Conservation (phyloP, 805 yeast genomes). For the Metschnikowia continentalis region DNA sequence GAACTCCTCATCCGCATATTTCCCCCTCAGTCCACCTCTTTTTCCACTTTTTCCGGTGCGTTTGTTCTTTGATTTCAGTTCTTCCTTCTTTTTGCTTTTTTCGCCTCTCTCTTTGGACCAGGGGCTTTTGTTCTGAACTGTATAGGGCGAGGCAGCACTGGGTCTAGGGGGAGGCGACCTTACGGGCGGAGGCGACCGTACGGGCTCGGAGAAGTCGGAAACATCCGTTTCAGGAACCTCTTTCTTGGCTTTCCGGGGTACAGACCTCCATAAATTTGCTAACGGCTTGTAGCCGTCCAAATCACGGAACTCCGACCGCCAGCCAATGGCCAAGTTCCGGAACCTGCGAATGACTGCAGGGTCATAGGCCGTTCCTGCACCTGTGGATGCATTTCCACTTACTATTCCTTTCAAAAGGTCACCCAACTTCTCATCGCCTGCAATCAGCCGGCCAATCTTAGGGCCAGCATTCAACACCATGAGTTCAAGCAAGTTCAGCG, state of each 20-base stretch:
- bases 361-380: slow-evolving; percentile 34
- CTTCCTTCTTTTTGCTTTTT: too few species aligned
- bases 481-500: slow-evolving; percentile 45
- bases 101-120: too few species aligned
- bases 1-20: slow-evolving; percentile 47
- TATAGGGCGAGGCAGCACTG: slow-evolving; percentile 20
- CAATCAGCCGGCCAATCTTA: slow-evolving; percentile 41
- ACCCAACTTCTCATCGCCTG: slow-evolving; percentile 63
- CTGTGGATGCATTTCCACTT: slow-evolving; percentile 33
- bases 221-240: not conserved
- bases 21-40: slow-evolving; percentile 2
- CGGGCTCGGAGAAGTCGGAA: not conserved
- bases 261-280: slow-evolving; percentile 40
- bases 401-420: slow-evolving; percentile 58
- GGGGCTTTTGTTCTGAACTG: slow-evolving; percentile 1
- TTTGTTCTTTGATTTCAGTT: too few species aligned
- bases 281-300: slow-evolving; percentile 47
- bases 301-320: slow-evolving; percentile 59
- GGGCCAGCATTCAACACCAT: slow-evolving; percentile 42
- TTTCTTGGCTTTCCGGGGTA: not conserved
- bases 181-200: not conserved
- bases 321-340: slow-evolving; percentile 51
- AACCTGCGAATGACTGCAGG: slow-evolving; percentile 45
- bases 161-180: slow-evolving; percentile 25
- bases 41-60: not conserved